A percentile compares a stretch with the other conserved stretches of the same genome.
Conservation (phyloP, 148 eudicot genomes). For the Rhododendron mucronatum region DNA sequence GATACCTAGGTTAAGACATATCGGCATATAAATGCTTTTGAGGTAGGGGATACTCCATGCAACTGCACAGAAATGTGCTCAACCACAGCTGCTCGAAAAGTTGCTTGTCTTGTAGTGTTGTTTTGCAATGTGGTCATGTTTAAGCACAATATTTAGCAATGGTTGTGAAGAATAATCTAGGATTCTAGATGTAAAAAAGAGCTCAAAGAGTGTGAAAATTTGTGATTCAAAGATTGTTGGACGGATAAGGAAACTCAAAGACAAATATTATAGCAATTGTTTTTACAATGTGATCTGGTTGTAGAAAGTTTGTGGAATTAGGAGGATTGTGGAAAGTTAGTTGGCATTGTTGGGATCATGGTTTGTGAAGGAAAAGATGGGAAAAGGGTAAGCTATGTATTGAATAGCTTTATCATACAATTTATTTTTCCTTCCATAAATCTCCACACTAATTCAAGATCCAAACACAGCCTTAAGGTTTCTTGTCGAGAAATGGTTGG, state of each 20-base stretch:
- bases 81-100: neutral
- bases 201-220: neutral
- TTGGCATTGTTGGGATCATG: neutral
- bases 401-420: neutral
- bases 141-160: neutral
- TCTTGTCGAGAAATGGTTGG: neutral
- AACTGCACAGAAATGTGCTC: neutral
- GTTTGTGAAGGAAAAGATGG: neutral
- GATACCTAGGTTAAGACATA: neutral
- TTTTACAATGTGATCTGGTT: neutral
- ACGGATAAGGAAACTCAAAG: neutral
- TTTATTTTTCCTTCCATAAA: neutral
- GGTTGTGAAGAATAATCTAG: neutral
- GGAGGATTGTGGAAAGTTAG: neutral
- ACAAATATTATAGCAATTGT: neutral
- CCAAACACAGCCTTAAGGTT: neutral
- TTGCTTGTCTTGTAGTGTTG: neutral
- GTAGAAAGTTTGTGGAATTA: neutral
- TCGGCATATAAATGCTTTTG: neutral
- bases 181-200: neutral
- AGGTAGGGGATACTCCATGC: neutral
- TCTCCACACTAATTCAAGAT: neutral
- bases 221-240: neutral
- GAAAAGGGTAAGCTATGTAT: neutral
- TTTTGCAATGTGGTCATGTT: neutral